Evolutionary conservation across 495 filamentous ascomycete genomes (phyloP), one percentile per base, ranked within the genome.

Genomic region (Lepraria neglecta): DNA sequence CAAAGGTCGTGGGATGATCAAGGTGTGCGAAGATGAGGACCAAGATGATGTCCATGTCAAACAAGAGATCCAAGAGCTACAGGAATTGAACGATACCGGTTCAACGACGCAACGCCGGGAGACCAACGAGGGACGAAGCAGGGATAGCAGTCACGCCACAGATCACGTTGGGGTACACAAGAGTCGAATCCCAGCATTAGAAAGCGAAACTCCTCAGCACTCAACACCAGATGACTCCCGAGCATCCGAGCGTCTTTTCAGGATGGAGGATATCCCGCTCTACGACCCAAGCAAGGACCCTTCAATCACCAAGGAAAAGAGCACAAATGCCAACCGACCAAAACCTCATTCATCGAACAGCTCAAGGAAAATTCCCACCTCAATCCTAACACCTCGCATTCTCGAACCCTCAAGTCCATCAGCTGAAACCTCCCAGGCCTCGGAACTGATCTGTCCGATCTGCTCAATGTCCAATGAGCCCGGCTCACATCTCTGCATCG

Each of bases 1-100:
- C 0, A 78, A 86, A 58, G 87, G 87, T 15, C 74, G 77, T 15
- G 75, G 78, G 10, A 74, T 90, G 77, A 72, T 90, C 62, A 85
- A 82, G 61, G 81, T 91, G 17, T 92, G 89, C 68, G 86, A 83
- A 61, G 84, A 86, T 53, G 87, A 88, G 64, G 81, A 88, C 56
- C 73, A 74, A 19, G 73, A 82, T n/a, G 79, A 83, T 56, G 74
- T 78, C 19, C 80, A 87, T 60, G 82, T 78, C 17, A 73, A 77
- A 65, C 72, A 79, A 45, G 88, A 91, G 70, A 74, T 87, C 66
- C 70, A 76, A 27, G 86, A 89, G 69, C 70, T 90, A 21, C 72
- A 66, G 35, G 71, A 68, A 19, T 59, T 65, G 40, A 56, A 65
- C 10, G 21, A 28, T 33, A 5, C 33, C 15, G 24, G 17, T 27